Percentiles rank a stretch among this genome's conserved stretches.
phyloP scores from a whole-genome alignment of 2,329 filamentous ascomycete genomes.

The Dothidotthia symphoricarpi region DNA sequence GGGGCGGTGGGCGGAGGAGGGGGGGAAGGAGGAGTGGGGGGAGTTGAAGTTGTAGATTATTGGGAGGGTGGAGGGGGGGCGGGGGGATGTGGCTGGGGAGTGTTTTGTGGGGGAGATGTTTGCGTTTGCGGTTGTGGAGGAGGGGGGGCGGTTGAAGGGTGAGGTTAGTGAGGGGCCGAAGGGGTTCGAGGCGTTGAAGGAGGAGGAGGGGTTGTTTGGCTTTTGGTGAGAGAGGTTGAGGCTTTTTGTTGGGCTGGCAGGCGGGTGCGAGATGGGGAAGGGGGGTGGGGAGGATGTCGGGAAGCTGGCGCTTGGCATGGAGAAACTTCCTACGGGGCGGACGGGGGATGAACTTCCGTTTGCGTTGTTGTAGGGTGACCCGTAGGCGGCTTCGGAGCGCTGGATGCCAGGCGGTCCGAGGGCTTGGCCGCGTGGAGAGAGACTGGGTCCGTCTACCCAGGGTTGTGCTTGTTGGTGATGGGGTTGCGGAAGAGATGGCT shows the following conservation, averaged over 20 bases:
- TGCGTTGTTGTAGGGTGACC: slow-evolving; percentile 27
- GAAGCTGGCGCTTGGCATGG: slow-evolving; percentile 18
- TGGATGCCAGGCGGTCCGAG: slow-evolving; percentile 45
- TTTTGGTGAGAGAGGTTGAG: slow-evolving; percentile 22
- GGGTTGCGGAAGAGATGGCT: slow-evolving; percentile 10
- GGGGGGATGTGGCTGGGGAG: slow-evolving; percentile 36
- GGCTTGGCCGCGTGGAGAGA: slow-evolving; percentile 47
- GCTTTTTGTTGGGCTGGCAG: slow-evolving; percentile 30
- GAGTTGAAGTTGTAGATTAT: slow-evolving; percentile 37
- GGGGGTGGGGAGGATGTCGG: slow-evolving; percentile 37
- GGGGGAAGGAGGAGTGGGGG: slow-evolving; percentile 51
- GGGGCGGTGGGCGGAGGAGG: slow-evolving; percentile 30
- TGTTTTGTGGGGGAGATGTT: slow-evolving; percentile 38
- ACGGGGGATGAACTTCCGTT: slow-evolving; percentile 33
- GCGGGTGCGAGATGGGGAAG: slow-evolving; percentile 25
- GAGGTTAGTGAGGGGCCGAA: slow-evolving; percentile 18
- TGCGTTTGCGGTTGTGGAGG: slow-evolving; percentile 30
- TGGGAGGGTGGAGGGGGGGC: slow-evolving; percentile 32
- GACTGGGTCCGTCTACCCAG: slow-evolving; percentile 45
- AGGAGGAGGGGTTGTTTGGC: slow-evolving; percentile 26
- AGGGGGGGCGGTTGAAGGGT: slow-evolving; percentile 33
- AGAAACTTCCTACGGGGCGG: slow-evolving; percentile 14
- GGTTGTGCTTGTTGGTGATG: slow-evolving; percentile 24
- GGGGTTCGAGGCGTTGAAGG: slow-evolving; percentile 25
- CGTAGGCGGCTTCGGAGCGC: slow-evolving; percentile 38